These are phyloP conservation scores for Lactifluus piperatus DNA, from an alignment of 768 basidiomycete species.

Conservation along the genomic window DNA sequence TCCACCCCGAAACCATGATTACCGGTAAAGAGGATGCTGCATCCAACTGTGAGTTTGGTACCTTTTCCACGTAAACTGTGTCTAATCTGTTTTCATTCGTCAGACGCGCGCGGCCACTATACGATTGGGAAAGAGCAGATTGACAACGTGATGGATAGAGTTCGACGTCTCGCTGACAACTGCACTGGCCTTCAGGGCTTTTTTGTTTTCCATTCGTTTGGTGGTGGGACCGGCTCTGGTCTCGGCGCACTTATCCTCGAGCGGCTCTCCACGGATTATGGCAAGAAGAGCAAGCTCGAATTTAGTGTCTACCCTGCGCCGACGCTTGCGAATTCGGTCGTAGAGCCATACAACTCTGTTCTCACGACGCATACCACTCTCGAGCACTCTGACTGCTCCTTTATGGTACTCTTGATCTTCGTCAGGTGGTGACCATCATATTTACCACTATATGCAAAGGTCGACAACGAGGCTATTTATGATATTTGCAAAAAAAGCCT, in stretches of 20 bases:
- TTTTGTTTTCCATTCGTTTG: constrained; percentile 99
- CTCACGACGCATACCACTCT: constrained; percentile 98
- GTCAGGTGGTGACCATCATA: neutral
- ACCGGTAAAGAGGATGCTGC: constrained; percentile 99
- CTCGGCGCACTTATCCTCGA: constrained; percentile 97
- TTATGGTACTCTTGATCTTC: constrained; percentile 59
- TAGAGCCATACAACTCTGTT: constrained; percentile 98
- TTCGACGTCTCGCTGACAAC: constrained; percentile 95
- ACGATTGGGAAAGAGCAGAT: constrained; percentile 98
- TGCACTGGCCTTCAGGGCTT: constrained; percentile 98
- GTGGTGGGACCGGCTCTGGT: constrained; percentile 98
- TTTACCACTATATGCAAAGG: constrained; percentile 17
- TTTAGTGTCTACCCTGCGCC: constrained; percentile 97
- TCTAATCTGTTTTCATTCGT: neutral
- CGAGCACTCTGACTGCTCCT: constrained; percentile 99
- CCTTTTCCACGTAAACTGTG: neutral
- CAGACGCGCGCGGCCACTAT: constrained; percentile 98
- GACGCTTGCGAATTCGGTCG: constrained; percentile 89
- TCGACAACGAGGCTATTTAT: constrained; percentile 63
- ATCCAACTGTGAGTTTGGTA: constrained; percentile 77
- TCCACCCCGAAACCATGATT: constrained; percentile 98
- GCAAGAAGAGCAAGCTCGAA: constrained; percentile 98
- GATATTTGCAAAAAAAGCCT: constrained; percentile 55
- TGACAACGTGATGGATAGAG: constrained; percentile 93
- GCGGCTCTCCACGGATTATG: constrained; percentile 95